These are phyloP conservation scores for Podila verticillata DNA, from an alignment of 192 early-diverging fungal genomes.

Conservation along the genomic window DNA sequence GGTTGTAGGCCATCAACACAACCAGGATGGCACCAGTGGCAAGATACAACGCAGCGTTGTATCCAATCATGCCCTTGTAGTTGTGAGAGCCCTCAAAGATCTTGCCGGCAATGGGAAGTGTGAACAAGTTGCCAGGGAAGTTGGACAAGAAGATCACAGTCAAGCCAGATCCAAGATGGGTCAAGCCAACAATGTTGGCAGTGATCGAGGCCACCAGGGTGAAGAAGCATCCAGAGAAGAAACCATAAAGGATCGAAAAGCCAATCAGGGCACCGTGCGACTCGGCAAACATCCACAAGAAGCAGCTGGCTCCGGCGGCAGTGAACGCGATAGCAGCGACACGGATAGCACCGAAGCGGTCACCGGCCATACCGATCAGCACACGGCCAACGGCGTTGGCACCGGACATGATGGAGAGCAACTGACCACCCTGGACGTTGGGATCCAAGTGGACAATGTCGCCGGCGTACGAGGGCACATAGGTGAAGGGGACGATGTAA, in stretches of 20 bases:
- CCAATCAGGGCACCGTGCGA: slow-evolving; percentile 29
- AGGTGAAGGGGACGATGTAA: slow-evolving; percentile 30
- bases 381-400: slow-evolving; percentile 49
- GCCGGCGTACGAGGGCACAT: slow-evolving; percentile 27
- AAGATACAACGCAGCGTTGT: slow-evolving; percentile 44
- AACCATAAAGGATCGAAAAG: slow-evolving; percentile 41
- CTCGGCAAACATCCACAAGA: slow-evolving; percentile 56
- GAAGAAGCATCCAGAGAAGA: slow-evolving; percentile 50
- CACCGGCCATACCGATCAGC: slow-evolving; percentile 40
- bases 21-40: slow-evolving; percentile 1
- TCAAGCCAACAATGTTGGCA: slow-evolving; percentile 62
- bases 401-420: slow-evolving; percentile 51
- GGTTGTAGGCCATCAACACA: slow-evolving; percentile 43
- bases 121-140: slow-evolving; percentile 47
- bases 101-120: slow-evolving; percentile 41
- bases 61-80: slow-evolving; percentile 41
- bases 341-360: slow-evolving; percentile 44
- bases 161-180: slow-evolving; percentile 50
- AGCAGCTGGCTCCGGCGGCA: slow-evolving; percentile 26
- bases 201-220: slow-evolving; percentile 44
- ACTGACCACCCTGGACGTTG: slow-evolving; percentile 42
- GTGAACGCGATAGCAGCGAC: slow-evolving; percentile 31
- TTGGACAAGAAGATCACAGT: slow-evolving; percentile 54
- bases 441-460: slow-evolving; percentile 32
- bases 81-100: slow-evolving; percentile 20